These are phyloP conservation scores for Cetraspora pellucida DNA, from an alignment of 192 early-diverging fungal genomes.

Conservation along the genomic window DNA sequence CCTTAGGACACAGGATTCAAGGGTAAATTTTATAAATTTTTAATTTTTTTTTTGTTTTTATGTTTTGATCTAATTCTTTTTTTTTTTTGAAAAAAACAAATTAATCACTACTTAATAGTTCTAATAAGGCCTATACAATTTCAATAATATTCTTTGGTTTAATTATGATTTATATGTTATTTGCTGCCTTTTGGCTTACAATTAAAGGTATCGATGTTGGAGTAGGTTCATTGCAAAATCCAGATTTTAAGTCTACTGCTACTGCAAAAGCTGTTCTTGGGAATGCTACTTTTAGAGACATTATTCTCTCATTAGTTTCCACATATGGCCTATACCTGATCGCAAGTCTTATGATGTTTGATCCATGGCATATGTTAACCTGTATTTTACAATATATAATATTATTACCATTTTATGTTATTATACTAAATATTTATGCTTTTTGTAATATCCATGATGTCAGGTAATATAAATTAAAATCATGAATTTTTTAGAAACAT, in stretches of 20 bases:
- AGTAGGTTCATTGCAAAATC: background rate
- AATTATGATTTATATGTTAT: constrained; percentile 58
- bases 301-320: constrained; percentile 62
- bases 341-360: constrained; percentile 65
- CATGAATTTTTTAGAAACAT: background rate
- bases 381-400: constrained; percentile 73
- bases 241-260: background rate
- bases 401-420: constrained; percentile 77
- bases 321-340: constrained; percentile 81
- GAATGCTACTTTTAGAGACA: constrained; percentile 60
- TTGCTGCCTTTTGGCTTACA: constrained; percentile 54
- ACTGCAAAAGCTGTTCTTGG: constrained; percentile 36
- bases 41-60: constrained; percentile 37
- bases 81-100: too few relatives aligned
- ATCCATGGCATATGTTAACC: constrained; percentile 82
- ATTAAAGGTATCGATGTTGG: constrained; percentile 40
- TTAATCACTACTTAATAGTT: constrained; percentile 36
- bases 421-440: constrained; percentile 64
- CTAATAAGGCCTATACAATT: constrained; percentile 54
- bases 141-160: constrained; percentile 50
- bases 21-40: constrained; percentile 48
- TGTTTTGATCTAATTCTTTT: constrained; percentile 24
- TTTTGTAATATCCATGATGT: constrained; percentile 66
- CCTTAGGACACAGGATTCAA: constrained; percentile 95
- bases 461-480: constrained; percentile 34